Conservation (phyloP, 257 asterid species). For the Cinchona pubescens region DNA sequence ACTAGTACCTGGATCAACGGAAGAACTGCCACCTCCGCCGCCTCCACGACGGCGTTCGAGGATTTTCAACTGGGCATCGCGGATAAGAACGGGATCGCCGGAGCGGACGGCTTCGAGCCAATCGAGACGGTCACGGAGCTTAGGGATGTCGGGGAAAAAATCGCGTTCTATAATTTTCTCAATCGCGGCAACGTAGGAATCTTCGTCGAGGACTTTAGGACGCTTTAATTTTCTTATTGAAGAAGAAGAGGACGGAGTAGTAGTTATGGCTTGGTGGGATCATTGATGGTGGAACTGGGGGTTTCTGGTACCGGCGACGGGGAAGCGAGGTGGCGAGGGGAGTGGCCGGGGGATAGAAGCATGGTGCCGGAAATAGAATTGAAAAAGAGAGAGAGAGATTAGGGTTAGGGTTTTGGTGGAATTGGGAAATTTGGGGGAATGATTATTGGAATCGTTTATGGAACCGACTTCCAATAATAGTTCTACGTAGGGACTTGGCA, state of each 20-base stretch:
- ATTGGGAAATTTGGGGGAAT: background rate
- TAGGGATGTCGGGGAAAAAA: slow-evolving; percentile 89
- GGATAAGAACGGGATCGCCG: slow-evolving; percentile 74
- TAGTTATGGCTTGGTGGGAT: slow-evolving; percentile 15
- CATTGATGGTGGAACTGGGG: slow-evolving; percentile 18
- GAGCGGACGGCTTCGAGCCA: slow-evolving; percentile 87
- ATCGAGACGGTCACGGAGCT: slow-evolving; percentile 89
- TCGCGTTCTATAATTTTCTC: slow-evolving; percentile 96
- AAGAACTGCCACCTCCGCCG: slow-evolving; percentile 18
- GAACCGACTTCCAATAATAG: too few species aligned
- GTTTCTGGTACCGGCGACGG: slow-evolving; percentile 55
- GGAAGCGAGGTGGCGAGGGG: slow-evolving; percentile 86
- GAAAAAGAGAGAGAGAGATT: background rate
- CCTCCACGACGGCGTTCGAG: slow-evolving; percentile 76
- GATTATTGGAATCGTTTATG: too few species aligned
- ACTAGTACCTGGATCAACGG: slow-evolving; percentile 28
- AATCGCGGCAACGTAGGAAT: slow-evolving; percentile 72
- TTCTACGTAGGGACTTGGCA: too few species aligned
- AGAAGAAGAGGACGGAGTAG: background rate
- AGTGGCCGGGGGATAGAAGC: slow-evolving; percentile 83
- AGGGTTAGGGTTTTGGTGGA: background rate
- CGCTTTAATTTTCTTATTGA: slow-evolving; percentile 38
- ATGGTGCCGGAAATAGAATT: slow-evolving; percentile 24
- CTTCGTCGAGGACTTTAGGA: slow-evolving; percentile 70
- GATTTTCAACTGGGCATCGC: slow-evolving; percentile 90